Percentiles rank a stretch among this genome's conserved stretches.
Conservation (phyloP, 148 eudicot species). For the Cornus kousa region DNA sequence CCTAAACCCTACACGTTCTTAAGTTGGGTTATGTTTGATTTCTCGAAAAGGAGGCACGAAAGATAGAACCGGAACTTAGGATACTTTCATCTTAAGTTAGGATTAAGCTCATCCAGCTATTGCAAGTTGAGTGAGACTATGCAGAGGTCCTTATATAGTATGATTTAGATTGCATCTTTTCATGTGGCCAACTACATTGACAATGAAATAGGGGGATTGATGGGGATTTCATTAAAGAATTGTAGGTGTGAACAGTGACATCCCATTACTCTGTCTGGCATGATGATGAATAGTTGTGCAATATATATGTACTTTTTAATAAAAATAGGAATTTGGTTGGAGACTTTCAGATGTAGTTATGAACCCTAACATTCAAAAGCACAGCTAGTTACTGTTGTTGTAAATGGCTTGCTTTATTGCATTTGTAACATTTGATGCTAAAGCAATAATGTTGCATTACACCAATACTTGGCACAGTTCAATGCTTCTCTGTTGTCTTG, state of each 20-base stretch:
- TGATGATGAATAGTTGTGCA: slow-evolving; percentile 1
- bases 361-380: background rate
- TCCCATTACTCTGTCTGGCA: slow-evolving; percentile 14
- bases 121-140: background rate
- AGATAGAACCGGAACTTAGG: too few species aligned
- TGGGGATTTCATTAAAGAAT: background rate
- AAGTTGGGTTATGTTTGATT: background rate
- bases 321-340: background rate
- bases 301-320: background rate
- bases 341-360: background rate
- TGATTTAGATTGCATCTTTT: background rate
- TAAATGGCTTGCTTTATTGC: background rate
- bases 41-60: too few species aligned
- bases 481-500: too few species aligned
- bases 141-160: background rate
- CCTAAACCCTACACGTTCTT: too few species aligned
- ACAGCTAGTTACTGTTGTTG: background rate
- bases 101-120: background rate
- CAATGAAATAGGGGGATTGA: background rate
- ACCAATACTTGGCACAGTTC: background rate
- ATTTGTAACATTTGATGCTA: background rate
- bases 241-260: slow-evolving; percentile 15
- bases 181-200: slow-evolving; percentile 2
- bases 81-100: background rate
- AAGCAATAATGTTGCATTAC: background rate